Evolutionary conservation across 345 rosid species (phyloP).

Genomic region (Eucalyptus coolabah): DNA sequence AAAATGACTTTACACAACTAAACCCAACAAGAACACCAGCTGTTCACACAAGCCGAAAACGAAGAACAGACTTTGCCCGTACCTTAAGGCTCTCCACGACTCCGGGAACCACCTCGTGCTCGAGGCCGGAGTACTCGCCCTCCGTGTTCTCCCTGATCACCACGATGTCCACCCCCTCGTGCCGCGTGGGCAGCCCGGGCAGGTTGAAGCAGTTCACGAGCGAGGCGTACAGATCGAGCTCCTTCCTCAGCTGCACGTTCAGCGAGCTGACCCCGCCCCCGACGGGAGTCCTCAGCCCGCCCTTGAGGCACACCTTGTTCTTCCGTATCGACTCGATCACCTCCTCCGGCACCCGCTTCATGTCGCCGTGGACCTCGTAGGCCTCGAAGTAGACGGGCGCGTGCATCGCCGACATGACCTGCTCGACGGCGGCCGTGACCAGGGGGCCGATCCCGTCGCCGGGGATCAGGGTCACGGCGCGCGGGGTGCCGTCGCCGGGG

Average conservation of each 20-base stretch:
- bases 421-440: conserved; percentile 82
- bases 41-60: background rate
- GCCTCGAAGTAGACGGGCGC: conserved; percentile 79
- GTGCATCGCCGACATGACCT: conserved; percentile 92
- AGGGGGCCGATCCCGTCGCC: conserved; percentile 93
- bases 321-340: conserved; percentile 78
- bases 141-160: conserved; percentile 46
- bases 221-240: conserved; percentile 46
- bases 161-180: conserved; percentile 35
- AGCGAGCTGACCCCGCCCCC: conserved; percentile 91
- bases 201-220: conserved; percentile 40
- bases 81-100: conserved; percentile 46
- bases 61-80: background rate
- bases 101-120: conserved; percentile 45
- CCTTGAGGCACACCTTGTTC: conserved; percentile 84
- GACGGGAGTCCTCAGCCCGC: conserved; percentile 85
- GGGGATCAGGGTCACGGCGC: conserved; percentile 72
- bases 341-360: conserved; percentile 69
- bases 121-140: conserved; percentile 29
- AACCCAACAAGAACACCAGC: background rate
- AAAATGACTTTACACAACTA: background rate
- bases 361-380: conserved; percentile 68
- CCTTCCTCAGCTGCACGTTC: conserved; percentile 50
- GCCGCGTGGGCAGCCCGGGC: conserved; percentile 33
- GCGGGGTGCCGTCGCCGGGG: conserved; percentile 86